These are phyloP conservation scores for Podaxis sp. DNA, from an alignment of 768 basidiomycete species.

Conservation along the genomic window DNA sequence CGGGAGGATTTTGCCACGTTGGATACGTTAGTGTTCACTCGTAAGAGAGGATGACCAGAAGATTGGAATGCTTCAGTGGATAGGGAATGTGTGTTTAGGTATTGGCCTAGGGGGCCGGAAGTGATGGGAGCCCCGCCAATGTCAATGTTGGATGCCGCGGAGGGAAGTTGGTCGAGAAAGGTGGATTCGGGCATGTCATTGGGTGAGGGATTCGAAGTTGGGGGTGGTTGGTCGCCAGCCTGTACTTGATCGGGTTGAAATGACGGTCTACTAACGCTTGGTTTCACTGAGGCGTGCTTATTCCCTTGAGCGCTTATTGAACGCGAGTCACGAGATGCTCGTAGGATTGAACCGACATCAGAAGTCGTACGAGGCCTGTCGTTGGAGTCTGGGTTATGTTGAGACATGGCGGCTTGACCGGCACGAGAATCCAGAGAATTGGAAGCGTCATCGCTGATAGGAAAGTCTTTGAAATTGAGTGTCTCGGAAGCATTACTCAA, in stretches of 20 bases:
- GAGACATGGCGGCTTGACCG: background rate
- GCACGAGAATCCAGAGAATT: background rate
- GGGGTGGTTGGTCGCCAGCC: background rate
- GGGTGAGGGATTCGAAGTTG: background rate
- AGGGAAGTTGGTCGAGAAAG: background rate
- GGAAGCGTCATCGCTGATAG: background rate
- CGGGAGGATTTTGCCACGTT: background rate
- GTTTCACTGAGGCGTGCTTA: background rate
- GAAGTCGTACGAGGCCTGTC: background rate
- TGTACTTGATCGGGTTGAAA: background rate
- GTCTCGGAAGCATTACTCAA: background rate
- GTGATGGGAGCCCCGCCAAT: background rate
- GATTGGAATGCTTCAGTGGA: background rate
- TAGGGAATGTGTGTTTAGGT: background rate
- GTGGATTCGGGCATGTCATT: background rate
- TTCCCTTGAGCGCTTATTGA: background rate
- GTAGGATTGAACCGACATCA: background rate
- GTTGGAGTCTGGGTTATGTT: background rate
- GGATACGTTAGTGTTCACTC: background rate
- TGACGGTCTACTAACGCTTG: background rate
- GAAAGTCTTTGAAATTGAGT: background rate
- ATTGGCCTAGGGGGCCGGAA: background rate
- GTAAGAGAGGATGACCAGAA: background rate
- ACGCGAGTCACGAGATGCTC: background rate
- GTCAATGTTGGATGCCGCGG: background rate